phyloP scores from a whole-genome alignment of 2,329 filamentous ascomycete species.

The Seiridium unicorne region DNA sequence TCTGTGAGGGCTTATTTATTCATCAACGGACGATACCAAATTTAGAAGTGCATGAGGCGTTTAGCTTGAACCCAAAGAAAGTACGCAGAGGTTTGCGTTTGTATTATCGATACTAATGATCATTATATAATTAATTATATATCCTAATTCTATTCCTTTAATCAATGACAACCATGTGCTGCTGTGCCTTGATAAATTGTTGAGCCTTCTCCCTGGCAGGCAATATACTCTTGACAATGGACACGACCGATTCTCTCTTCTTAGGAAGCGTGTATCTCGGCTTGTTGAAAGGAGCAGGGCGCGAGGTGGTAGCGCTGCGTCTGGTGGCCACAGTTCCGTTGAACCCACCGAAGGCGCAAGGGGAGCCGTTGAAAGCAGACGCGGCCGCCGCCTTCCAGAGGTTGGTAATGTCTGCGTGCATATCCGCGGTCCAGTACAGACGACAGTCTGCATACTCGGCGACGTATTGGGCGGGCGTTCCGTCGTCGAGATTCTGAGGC shows the following conservation, averaged over 20 bases:
- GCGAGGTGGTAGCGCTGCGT: constrained; percentile 10
- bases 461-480: constrained; percentile 45
- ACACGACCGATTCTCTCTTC: not conserved
- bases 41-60: too few species aligned
- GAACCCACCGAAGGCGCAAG: constrained; percentile 36
- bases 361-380: constrained; percentile 38
- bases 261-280: not conserved
- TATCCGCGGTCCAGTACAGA: constrained; percentile 49
- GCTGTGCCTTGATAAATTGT: not conserved
- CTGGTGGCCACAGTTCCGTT: constrained; percentile 8
- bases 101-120: too few species aligned
- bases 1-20: not conserved
- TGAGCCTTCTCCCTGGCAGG: not conserved
- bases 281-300: not conserved
- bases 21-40: not conserved
- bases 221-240: not conserved
- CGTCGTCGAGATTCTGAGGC: constrained; percentile 32
- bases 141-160: constrained; percentile 10
- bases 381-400: constrained; percentile 44
- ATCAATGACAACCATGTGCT: constrained; percentile 26
- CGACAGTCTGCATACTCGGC: constrained; percentile 48
- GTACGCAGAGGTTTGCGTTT: too few species aligned
- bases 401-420: constrained; percentile 43
- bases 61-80: too few species aligned
- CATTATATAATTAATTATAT: not conserved